Base-by-base conservation (phyloP, 176 grass and related monocot genomes). In the Ampelocalamus luodianensis region DNA sequence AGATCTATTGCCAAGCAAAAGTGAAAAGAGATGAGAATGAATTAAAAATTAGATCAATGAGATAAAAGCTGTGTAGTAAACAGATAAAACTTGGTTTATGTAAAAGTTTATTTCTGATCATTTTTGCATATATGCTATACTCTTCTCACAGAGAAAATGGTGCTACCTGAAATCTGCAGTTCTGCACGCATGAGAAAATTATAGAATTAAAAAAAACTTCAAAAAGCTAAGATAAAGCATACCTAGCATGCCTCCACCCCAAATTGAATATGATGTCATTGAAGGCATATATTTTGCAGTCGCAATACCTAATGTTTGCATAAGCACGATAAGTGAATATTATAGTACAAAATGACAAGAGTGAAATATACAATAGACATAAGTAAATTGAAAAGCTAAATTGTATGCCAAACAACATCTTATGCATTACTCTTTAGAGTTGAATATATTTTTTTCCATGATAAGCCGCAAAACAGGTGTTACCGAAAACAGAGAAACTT, bases 241-340 rank as follows among this genome's bases (percentile, higher is more conserved):
- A 98, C 91, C 96, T 89, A 65, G 89, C 86, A 89, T 98, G 81
- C 36, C 65, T 79, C 63, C 65, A 74, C 79, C 96, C 96, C 49
- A 95, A 73, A 83, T 76, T 90, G 81, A 89, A 95, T 65, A 95
- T 56, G 48, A 58, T 23, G 10, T 89, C 72, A 38, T 91, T 98
- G 78, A 95, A 95, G 53, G 65, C 42, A 89, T 94, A 92, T 60
- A 98, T 90, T 82, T 98, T 98, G 83, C 66, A 83, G 61, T 95
- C 93, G 79, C 89, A 92, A 36, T 94, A 95, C 93, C 96, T 98
- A 61, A 64, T 77, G 55, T 74, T 81, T 42, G 18, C 36, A 68
- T 5, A 53, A 68, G 42, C 49, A 87, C 56, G 68, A 16, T 50
- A 68, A 68, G 59, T 13, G 76, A 83, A 48, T n/a, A 62, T 37